phyloP scores from a whole-genome alignment of 108 stramenopile genomes.

The Nitzschia palea region DNA sequence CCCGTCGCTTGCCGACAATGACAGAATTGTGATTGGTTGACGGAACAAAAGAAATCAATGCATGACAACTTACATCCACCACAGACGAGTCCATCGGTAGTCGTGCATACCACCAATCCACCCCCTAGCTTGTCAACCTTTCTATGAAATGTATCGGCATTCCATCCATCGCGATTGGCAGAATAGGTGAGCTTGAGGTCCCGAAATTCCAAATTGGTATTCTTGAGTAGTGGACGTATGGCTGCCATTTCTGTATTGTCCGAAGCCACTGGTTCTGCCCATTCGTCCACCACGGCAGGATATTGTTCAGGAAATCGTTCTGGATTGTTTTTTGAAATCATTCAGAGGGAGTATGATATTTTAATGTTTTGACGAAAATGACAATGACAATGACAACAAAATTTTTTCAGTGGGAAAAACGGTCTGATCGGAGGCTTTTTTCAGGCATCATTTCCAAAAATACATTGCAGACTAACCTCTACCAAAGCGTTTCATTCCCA shows the following conservation, averaged over 20 bases:
- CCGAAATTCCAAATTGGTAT: slow-evolving; percentile 80
- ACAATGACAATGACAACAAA: too few relatives aligned
- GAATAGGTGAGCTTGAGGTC: slow-evolving; percentile 70
- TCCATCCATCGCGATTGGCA: slow-evolving; percentile 82
- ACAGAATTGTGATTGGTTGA: not conserved
- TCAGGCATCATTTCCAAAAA: slow-evolving; percentile 5
- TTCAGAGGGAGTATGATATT: too few relatives aligned
- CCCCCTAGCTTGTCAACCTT: slow-evolving; percentile 78
- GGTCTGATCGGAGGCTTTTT: not conserved
- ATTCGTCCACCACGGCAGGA: slow-evolving; percentile 72
- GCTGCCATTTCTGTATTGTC: slow-evolving; percentile 68
- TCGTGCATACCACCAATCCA: slow-evolving; percentile 44
- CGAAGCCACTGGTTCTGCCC: slow-evolving; percentile 61
- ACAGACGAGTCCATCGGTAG: slow-evolving; percentile 53
- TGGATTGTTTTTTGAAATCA: too few relatives aligned
- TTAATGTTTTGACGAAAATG: too few relatives aligned
- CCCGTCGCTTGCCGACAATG: too few relatives aligned
- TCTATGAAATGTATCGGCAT: slow-evolving; percentile 62
- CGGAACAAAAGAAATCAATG: not conserved
- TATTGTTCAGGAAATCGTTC: slow-evolving; percentile 82
- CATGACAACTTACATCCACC: slow-evolving; percentile 58
- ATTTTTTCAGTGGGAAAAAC: too few relatives aligned
- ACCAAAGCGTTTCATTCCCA: slow-evolving; percentile 57
- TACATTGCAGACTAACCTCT: slow-evolving; percentile 11
- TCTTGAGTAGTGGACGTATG: slow-evolving; percentile 75